phyloP scores from a whole-genome alignment of 1,139 yeast species.

The Sugiyamaella novakii region DNA sequence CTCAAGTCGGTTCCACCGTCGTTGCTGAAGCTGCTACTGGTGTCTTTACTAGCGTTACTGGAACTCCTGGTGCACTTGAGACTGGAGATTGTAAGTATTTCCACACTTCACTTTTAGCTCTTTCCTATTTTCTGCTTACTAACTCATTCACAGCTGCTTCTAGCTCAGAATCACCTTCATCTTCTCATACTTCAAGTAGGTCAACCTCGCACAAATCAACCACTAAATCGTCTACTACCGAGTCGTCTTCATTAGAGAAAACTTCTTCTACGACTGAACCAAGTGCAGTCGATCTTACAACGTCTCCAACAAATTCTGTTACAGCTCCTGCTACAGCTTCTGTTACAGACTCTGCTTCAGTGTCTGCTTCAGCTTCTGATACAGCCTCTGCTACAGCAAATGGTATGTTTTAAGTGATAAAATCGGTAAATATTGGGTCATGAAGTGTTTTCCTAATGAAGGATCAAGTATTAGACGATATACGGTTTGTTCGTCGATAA shows the following conservation, averaged over 20 bases:
- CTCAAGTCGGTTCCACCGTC: constrained; percentile 23
- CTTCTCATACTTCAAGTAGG: constrained; percentile 9
- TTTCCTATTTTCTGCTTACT: neutral
- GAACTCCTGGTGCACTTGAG: constrained; percentile 14
- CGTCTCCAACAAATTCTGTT: no score
- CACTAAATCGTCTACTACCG: neutral
- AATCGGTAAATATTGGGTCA: no score
- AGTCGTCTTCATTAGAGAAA: neutral
- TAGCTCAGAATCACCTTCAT: neutral
- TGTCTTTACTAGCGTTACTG: constrained; percentile 13
- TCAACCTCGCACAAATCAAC: neutral
- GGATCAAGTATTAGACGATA: constrained; percentile 2
- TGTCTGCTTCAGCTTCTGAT: neutral
- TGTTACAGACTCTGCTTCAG: no score
- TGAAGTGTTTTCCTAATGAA: no score
- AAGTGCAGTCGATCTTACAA: no score
- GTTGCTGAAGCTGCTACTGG: constrained; percentile 15
- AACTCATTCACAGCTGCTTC: constrained; percentile 1
- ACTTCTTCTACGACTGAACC: neutral
- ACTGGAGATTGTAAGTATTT: constrained; percentile 9
- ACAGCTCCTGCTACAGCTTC: neutral
- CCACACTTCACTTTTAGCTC: neutral
- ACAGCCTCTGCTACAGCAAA: constrained; percentile 1
- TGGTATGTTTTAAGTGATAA: constrained; percentile 3
- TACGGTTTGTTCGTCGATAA: no score